Evolutionary conservation across 345 rosid species (phyloP).

Genomic region (Garcia nutans): DNA sequence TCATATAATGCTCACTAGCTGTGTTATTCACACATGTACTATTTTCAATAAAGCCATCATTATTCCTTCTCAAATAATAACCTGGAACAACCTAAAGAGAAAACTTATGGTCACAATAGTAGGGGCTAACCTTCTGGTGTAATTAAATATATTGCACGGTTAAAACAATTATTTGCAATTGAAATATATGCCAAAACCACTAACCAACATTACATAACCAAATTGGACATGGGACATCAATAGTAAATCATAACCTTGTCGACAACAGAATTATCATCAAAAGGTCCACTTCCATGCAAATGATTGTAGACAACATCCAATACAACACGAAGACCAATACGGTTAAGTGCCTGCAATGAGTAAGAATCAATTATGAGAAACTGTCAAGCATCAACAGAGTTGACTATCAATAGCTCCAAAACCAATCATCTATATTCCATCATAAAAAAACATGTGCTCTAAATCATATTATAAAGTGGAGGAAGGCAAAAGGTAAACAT

Average conservation of each 20-base stretch:
- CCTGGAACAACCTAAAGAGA: conserved; percentile 88
- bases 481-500: not conserved
- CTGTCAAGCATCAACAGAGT: conserved; percentile 8
- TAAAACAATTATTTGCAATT: not conserved
- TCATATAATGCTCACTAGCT: conserved; percentile 98
- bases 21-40: conserved; percentile 92
- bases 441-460: not conserved
- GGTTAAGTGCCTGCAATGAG: conserved; percentile 60
- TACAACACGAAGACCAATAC: conserved; percentile 65
- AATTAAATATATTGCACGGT: not conserved
- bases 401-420: not conserved
- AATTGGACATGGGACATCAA: not conserved
- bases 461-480: not conserved
- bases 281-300: conserved; percentile 84
- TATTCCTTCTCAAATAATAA: conserved; percentile 86
- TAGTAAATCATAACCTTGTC: conserved; percentile 61
- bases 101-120: conserved; percentile 16
- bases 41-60: conserved; percentile 75
- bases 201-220: conserved; percentile 3
- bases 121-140: conserved; percentile 5
- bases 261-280: conserved; percentile 72
- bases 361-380: conserved; percentile 13
- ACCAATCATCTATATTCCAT: conserved; percentile 10
- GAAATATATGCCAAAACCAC: not conserved
- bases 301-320: conserved; percentile 96